These are phyloP conservation scores for Saccharomycodes ludwigii DNA, from an alignment of 805 yeast genomes.

Conservation along the genomic window DNA sequence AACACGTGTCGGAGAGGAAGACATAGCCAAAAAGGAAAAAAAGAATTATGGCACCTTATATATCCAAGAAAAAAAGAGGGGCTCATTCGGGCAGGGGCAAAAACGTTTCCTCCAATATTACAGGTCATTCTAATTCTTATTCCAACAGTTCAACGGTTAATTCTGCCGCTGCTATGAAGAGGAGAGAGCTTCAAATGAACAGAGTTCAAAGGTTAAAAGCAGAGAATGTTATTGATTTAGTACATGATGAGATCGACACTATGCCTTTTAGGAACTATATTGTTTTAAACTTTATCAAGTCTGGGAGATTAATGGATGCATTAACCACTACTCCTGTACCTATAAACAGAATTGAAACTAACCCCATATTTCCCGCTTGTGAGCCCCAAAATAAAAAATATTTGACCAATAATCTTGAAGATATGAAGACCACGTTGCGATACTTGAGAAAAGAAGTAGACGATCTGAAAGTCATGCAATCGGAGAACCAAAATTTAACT, in stretches of 20 bases:
- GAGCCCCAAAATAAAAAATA: no score
- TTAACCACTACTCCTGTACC: slow-evolving; percentile 16
- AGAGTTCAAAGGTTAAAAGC: slow-evolving; percentile 21
- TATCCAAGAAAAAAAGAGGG: slow-evolving; percentile 19
- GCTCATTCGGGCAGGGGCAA: slow-evolving; percentile 12
- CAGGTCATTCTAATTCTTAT: background rate
- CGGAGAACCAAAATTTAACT: no score
- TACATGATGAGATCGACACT: slow-evolving; percentile 24
- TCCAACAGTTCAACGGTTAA: no score
- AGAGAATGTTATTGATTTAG: slow-evolving; percentile 14
- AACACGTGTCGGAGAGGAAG: no score
- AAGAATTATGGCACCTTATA: no score
- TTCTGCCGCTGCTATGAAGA: background rate
- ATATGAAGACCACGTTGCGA: no score
- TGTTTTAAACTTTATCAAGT: slow-evolving; percentile 14
- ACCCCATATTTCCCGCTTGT: slow-evolving; percentile 9
- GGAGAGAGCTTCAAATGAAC: slow-evolving; percentile 8
- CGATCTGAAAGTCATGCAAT: no score
- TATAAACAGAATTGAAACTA: slow-evolving; percentile 12
- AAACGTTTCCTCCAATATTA: slow-evolving; percentile 1
- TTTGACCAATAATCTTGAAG: no score
- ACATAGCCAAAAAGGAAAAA: no score
- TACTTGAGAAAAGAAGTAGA: no score
- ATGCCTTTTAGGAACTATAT: slow-evolving; percentile 19
- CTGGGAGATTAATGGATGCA: slow-evolving; percentile 14